Evolutionary conservation across 345 rosid genomes (phyloP), one percentile per base, ranked within the genome.

Genomic region (Linum usitatissimum): DNA sequence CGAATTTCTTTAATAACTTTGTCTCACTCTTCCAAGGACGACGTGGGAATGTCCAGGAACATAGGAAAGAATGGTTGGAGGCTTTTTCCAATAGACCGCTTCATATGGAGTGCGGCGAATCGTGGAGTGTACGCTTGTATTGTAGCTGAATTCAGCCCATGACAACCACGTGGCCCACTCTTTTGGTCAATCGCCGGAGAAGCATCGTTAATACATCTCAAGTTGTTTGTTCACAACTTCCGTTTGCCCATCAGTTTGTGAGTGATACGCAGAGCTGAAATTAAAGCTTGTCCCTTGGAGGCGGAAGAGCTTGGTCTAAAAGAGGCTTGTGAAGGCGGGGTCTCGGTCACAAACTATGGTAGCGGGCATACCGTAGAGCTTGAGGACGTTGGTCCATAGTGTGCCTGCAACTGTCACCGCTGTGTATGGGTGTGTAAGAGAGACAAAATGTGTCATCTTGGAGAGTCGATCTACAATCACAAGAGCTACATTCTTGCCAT

Each of bases 101-200:
- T 59, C 34, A 17, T 28, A 31, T 1, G 64, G 21, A 18, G 20
- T 6, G 6, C 39, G 39, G 6, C 34, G 31, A 1, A 0, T 61
- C 1, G 3, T 0, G 12, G 53, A 10, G 20, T 61, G 53, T 6
- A 23, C 5, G 9, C 15, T 17, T 0, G 30, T 34, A 21, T 61
- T 36, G 51, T 61, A 61, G 53, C 64, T 15, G 10, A 34, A 61
- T 21, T 61, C 53, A 17, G 28, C 30, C 64, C 53, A 61, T n/a
- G 64, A 19, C 13, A 61, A 17, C 64, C 54, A 61, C 3, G 8
- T 48, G 51, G 14, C 3, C 54, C 64, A 61, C 19, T 61, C 42
- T 18, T 15, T 0, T 28, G 30, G 31, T 15, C 19, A 53, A 48
- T 40, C 64, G 4, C 64, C 64, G 3, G 30, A 14, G 38, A 61